Base-by-base conservation (phyloP, 805 yeast genomes). In the Wickerhamomyces ciferrii region DNA sequence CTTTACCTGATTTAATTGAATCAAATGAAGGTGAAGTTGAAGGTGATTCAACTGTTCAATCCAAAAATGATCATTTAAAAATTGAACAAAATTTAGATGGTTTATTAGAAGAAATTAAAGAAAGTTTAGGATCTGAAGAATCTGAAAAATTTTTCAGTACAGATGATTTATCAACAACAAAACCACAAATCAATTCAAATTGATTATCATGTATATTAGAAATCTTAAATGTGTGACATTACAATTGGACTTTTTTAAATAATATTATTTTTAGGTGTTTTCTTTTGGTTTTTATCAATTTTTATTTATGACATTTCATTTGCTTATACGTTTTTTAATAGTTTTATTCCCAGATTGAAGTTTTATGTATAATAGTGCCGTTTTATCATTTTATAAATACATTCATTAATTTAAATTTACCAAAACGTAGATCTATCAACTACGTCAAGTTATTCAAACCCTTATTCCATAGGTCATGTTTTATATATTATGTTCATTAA, bases 101-200 rank as follows among this genome's bases (percentile, higher is more conserved):
- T 0, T 42, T 58, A 21, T 37, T 59, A 31, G 52, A 55, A 15
- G 60, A 59, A 43, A 58, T 59, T 21, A 55, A 47, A 39, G 57
- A 53, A 35, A 58, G 54, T 36, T 39, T 57, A 42, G 52, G 45
- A 19, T 20, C 31, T 14, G 21, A 34, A 13, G 53, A 43, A 23
- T 31, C 45, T 17, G 46, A 38, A 10, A 43, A 18, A 19, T 46
- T 24, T n/a, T 41, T 39, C 41, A 45, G 42, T 11, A 31, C 41
- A 23, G 48, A 45, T 14, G 46, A 48, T 8, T 37, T 43, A n/a
- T 7, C n/a, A n/a, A 13, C 31, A 5, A 9, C 31, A 27, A 27
- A 27, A 27, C 31, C 31, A 4, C 14, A 27, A 27, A 4, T 27
- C 11, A 27, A 27, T 10, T 9, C 14, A 27, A 27, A 27, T 4